phyloP scores from a whole-genome alignment of 495 filamentous ascomycete genomes.

The Xylaria flabelliformis region DNA sequence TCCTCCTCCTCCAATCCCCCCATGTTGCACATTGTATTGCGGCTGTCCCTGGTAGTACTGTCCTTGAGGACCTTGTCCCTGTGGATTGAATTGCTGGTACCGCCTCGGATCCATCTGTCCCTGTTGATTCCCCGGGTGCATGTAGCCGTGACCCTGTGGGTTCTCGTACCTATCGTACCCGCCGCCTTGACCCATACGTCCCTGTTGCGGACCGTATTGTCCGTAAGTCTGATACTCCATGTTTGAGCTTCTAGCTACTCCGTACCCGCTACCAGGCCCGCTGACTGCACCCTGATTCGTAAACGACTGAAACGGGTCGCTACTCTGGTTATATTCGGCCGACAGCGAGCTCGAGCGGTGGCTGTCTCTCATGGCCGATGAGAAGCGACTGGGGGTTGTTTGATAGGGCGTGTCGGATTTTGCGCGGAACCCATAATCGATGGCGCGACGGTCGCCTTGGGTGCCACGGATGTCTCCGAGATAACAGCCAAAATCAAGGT shows the following conservation, averaged over 20 bases:
- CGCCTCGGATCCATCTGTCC: background rate
- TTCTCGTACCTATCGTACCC: background rate
- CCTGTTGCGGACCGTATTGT: background rate
- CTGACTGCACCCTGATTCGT: background rate
- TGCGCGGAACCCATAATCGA: background rate
- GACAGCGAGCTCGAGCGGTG: background rate
- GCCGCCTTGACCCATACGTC: background rate
- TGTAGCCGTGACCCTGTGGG: background rate
- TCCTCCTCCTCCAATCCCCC: background rate
- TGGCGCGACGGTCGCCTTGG: background rate
- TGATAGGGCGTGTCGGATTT: background rate
- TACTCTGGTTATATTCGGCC: background rate
- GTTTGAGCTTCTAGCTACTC: too few species aligned
- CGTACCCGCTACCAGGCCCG: background rate
- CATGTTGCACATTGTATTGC: background rate
- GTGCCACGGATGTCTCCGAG: background rate
- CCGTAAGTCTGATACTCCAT: background rate
- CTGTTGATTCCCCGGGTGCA: background rate
- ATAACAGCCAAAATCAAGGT: background rate
- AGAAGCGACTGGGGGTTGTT: background rate
- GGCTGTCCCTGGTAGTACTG: background rate
- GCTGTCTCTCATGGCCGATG: background rate
- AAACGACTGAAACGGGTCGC: background rate
- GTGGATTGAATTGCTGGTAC: background rate
- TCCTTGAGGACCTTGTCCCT: background rate